Evolutionary conservation across 2,329 filamentous ascomycete species (phyloP).

Genomic region (Talaromyces rugulosus): DNA sequence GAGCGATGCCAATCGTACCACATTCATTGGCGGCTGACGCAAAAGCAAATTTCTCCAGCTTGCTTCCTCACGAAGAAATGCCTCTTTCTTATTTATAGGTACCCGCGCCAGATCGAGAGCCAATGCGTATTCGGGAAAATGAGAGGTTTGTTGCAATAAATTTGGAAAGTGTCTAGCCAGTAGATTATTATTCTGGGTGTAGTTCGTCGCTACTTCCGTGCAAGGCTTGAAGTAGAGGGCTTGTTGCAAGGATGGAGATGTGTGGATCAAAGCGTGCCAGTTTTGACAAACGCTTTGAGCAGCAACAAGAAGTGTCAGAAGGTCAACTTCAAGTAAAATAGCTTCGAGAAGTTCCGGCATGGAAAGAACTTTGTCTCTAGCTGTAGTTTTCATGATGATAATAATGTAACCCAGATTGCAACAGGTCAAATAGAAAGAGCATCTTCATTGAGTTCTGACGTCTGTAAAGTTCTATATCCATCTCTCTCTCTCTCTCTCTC

Average conservation of each 20-base stretch:
- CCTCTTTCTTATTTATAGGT: not conserved
- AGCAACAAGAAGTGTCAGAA: not conserved
- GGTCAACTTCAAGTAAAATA: not conserved
- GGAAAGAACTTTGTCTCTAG: too few species aligned
- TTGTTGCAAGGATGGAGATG: not conserved
- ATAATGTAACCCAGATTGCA: too few species aligned
- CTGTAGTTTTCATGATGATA: too few species aligned
- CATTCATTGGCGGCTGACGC: not conserved
- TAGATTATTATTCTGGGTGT: not conserved
- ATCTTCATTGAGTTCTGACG: not conserved
- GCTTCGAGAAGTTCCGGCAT: not conserved
- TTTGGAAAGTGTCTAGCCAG: not conserved
- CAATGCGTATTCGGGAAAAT: not conserved
- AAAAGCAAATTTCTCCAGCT: not conserved
- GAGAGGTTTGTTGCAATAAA: not conserved
- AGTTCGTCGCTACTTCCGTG: not conserved
- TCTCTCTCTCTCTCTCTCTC: too few species aligned
- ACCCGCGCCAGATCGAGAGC: not conserved
- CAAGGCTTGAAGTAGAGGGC: not conserved
- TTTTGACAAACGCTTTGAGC: not conserved
- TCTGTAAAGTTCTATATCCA: too few species aligned
- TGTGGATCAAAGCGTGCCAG: not conserved
- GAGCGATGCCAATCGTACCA: too few species aligned
- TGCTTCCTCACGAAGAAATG: not conserved
- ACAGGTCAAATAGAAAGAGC: too few species aligned